Conservation (phyloP, 495 filamentous ascomycete species). For the Darksidea phi region DNA sequence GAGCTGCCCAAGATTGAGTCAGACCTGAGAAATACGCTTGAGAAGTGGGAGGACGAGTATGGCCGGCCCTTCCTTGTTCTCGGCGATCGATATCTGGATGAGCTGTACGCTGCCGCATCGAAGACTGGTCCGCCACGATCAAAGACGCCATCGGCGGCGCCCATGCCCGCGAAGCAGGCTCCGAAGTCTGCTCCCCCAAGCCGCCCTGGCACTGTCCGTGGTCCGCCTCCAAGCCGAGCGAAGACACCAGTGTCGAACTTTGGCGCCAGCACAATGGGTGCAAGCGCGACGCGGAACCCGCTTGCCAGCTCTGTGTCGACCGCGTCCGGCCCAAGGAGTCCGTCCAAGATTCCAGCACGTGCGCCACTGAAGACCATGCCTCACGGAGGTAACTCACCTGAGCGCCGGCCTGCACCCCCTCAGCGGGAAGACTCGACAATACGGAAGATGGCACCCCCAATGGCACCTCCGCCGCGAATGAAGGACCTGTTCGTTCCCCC, state of each 20-base stretch:
- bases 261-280: slow-evolving; percentile 45
- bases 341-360: slow-evolving; percentile 79
- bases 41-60: slow-evolving; percentile 90
- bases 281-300: slow-evolving; percentile 55
- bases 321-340: slow-evolving; percentile 48
- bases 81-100: slow-evolving; percentile 83
- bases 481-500: slow-evolving; percentile 75
- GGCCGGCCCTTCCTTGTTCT: slow-evolving; percentile 90
- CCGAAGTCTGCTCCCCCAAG: slow-evolving; percentile 47
- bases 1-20: slow-evolving; percentile 87
- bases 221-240: slow-evolving; percentile 56
- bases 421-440: slow-evolving; percentile 39
- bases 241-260: slow-evolving; percentile 62
- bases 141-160: slow-evolving; percentile 61
- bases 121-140: slow-evolving; percentile 60
- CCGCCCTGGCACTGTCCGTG: slow-evolving; percentile 52
- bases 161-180: slow-evolving; percentile 42
- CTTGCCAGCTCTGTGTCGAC: slow-evolving; percentile 46
- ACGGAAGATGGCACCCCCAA: slow-evolving; percentile 60
- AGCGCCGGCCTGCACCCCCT: slow-evolving; percentile 53
- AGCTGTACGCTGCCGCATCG: slow-evolving; percentile 61
- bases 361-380: slow-evolving; percentile 77
- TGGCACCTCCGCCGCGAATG: slow-evolving; percentile 86
- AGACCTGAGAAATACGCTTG: slow-evolving; percentile 76
- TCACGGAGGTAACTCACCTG: slow-evolving; percentile 78